Evolutionary conservation across 2,329 filamentous ascomycete species (phyloP).

Genomic region (Fusarium lyarnte): DNA sequence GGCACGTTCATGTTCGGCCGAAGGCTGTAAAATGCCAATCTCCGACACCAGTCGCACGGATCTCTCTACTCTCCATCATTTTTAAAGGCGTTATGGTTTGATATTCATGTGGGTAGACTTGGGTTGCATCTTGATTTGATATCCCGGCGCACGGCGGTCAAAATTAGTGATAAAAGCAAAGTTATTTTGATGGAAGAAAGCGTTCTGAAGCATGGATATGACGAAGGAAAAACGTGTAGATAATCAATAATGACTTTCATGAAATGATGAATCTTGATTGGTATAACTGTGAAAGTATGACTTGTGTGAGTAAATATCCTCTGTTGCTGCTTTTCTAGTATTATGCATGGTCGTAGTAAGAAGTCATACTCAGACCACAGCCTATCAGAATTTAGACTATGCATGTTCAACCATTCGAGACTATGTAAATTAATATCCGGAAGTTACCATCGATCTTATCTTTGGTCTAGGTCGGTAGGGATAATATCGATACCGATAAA

Average conservation of each 20-base stretch:
- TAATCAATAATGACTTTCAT: conserved; percentile 39
- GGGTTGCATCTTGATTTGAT: conserved; percentile 40
- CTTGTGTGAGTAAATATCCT: neutral
- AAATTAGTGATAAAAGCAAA: conserved; percentile 44
- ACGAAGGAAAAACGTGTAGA: conserved; percentile 32
- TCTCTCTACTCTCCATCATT: conserved; percentile 41
- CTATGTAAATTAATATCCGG: conserved; percentile 2
- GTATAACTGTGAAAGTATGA: neutral
- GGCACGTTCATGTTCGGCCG: conserved; percentile 75
- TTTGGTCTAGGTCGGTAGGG: neutral
- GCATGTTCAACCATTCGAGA: neutral
- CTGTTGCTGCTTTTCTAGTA: neutral
- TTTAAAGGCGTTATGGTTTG: conserved; percentile 7
- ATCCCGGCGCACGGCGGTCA: conserved; percentile 40
- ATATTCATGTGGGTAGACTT: conserved; percentile 14
- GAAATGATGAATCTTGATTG: neutral
- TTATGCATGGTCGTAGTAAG: neutral
- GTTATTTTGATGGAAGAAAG: conserved; percentile 41
- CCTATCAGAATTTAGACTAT: conserved; percentile 13
- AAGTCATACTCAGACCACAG: neutral
- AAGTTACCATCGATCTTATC: conserved; percentile 2
- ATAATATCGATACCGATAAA: conserved; percentile 17
- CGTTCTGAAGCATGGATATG: conserved; percentile 37
- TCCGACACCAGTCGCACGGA: conserved; percentile 47
- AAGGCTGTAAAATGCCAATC: conserved; percentile 57